A percentile compares a stretch with the other conserved stretches of the same genome.
Conservation (phyloP, 2,329 filamentous ascomycete genomes). For the Neofusicoccum kwambonambiense region DNA sequence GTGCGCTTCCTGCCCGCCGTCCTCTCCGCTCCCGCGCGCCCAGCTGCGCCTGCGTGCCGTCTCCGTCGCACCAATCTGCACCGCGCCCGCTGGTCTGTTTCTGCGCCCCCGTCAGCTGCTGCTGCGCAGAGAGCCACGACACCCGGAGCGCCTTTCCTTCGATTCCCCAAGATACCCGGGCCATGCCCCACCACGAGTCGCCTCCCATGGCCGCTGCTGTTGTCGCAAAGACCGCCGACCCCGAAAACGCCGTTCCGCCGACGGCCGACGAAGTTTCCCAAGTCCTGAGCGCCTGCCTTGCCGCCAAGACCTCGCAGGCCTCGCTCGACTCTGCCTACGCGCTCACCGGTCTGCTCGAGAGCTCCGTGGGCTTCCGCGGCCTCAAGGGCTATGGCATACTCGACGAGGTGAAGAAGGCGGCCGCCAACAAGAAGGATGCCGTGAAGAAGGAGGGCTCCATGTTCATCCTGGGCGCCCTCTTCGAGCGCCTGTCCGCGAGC, state of each 20-base stretch:
- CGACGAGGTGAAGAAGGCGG: slow-evolving; percentile 70
- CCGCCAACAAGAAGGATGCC: slow-evolving; percentile 89
- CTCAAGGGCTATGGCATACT: slow-evolving; percentile 62
- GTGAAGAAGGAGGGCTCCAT: slow-evolving; percentile 85
- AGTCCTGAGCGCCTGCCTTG: slow-evolving; percentile 46
- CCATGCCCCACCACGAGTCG: slow-evolving; percentile 53
- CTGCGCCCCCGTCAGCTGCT: slow-evolving; percentile 3
- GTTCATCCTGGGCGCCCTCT: slow-evolving; percentile 89
- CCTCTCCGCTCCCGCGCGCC: not conserved
- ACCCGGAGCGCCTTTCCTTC: not conserved
- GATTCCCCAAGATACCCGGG: slow-evolving; percentile 12
- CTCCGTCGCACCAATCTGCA: slow-evolving; percentile 6
- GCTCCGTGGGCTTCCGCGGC: slow-evolving; percentile 64
- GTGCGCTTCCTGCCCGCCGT: not conserved
- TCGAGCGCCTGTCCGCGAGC: slow-evolving; percentile 80
- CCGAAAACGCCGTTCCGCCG: slow-evolving; percentile 39
- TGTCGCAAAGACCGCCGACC: slow-evolving; percentile 45
- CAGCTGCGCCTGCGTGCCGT: slow-evolving; percentile 5
- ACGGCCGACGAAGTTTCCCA: slow-evolving; percentile 47
- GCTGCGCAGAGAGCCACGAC: slow-evolving; percentile 8
- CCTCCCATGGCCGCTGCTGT: slow-evolving; percentile 49
- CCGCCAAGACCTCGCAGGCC: slow-evolving; percentile 53
- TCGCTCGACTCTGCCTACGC: slow-evolving; percentile 64
- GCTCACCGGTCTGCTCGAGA: slow-evolving; percentile 62
- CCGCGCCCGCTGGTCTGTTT: not conserved